Evolutionary conservation across 352 stramenopile genomes (phyloP), one percentile per base, ranked within the genome.

Genomic region (Phytopythium kandeliae): DNA sequence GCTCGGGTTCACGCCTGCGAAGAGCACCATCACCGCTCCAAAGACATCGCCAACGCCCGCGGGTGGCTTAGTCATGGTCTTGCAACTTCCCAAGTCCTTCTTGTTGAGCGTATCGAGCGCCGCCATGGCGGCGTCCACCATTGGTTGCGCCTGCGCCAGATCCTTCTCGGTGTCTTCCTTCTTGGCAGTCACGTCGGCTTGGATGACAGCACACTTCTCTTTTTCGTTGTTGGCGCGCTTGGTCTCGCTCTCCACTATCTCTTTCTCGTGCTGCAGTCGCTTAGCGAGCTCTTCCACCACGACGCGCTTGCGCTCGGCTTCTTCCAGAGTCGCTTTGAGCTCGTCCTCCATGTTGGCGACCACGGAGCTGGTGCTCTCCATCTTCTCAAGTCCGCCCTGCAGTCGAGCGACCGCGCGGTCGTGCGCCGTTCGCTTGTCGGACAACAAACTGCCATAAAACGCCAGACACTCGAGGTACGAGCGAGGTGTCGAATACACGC

Each of bases 401-500:
- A 97, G 69, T 3, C 92, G 80, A 48, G 69, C 54, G 51, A 95
- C 95, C 0, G 77, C 86, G 33, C 77, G 60, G 51, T 71, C 58
- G 62, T 93, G 58, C 21, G 25, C 45, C 54, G 54, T 48, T 17
- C 92, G 75, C 47, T 95, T 87, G 34, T 81, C 78, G 2, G 67
- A 26, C 3, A 98, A 66, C 1, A 98, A 57, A 15, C 69, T 61
- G 11, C 76, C 77, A 55, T 94, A 98, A 16, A 97, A 64, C 12
- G 85, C 73, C 9, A 98, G 71, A 46, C 94, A 93, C 62, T 97
- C 89, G 2, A 98, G 63, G 53, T 95, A 98, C 24, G 85, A 96
- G 53, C 97, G 97, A 3, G 92, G 91, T 9, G 92, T 98, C 0
- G 87, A 95, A 62, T 98, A 97, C 28, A 98, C 87, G 38, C 71